These are phyloP conservation scores for Gracilariopsis chorda DNA, from an alignment of 23 red algal species.

Conservation along the genomic window DNA sequence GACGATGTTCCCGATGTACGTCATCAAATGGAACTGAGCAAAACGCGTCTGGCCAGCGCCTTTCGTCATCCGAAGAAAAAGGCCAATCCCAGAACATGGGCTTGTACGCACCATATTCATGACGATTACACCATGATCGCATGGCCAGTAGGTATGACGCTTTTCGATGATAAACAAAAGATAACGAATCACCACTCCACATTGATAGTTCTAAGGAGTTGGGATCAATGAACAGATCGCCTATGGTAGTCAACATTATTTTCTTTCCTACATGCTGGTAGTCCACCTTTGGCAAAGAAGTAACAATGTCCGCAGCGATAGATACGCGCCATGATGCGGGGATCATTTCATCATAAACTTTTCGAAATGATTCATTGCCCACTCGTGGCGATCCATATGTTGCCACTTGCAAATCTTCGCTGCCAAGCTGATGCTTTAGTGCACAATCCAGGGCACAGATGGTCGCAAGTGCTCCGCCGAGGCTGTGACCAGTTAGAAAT, in stretches of 20 bases:
- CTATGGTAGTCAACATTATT: slow-evolving; percentile 65
- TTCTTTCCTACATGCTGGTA: slow-evolving; percentile 80
- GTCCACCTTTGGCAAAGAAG: slow-evolving; percentile 62
- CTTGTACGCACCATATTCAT: slow-evolving; percentile 54
- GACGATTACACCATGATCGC: slow-evolving; percentile 69
- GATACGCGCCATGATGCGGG: slow-evolving; percentile 64
- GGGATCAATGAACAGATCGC: slow-evolving; percentile 74
- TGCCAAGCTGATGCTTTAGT: slow-evolving; percentile 36
- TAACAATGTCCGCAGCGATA: slow-evolving; percentile 66
- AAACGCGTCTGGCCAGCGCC: slow-evolving; percentile 48
- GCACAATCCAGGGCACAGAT: slow-evolving; percentile 64
- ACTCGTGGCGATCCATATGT: slow-evolving; percentile 70
- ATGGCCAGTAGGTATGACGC: slow-evolving; percentile 77
- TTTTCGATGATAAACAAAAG: slow-evolving; percentile 68
- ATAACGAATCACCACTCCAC: slow-evolving; percentile 64
- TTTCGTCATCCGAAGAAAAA: slow-evolving; percentile 56
- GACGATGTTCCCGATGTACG: slow-evolving; percentile 27
- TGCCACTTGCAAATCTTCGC: slow-evolving; percentile 64
- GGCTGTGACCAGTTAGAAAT: slow-evolving; percentile 72
- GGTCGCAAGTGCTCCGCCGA: slow-evolving; percentile 67
- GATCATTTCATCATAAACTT: slow-evolving; percentile 47
- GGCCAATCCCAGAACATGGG: slow-evolving; percentile 72
- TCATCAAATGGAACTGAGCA: background rate
- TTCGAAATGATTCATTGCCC: slow-evolving; percentile 57
- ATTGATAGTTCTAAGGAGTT: slow-evolving; percentile 76